Evolutionary conservation across 2,329 filamentous ascomycete species (phyloP).

Genomic region (Aureobasidium melanogenum): DNA sequence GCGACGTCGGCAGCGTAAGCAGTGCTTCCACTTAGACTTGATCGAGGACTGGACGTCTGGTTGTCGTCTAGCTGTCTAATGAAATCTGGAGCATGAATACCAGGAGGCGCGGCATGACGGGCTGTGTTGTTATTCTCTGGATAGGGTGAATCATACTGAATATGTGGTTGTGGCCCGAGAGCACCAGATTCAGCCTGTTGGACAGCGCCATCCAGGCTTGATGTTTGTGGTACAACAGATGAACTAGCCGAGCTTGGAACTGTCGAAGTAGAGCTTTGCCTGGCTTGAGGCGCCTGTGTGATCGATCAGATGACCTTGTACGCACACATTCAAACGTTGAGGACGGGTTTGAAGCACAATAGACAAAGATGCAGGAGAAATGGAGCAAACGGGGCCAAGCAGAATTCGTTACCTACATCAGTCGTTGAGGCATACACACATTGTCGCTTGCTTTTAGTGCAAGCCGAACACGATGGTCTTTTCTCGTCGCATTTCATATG

Average conservation of each 20-base stretch:
- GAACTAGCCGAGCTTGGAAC: neutral
- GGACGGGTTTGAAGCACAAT: neutral
- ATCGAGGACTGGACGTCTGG: conserved; percentile 13
- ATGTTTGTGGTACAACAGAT: neutral
- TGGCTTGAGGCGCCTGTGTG: neutral
- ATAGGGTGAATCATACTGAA: neutral
- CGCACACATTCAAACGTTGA: neutral
- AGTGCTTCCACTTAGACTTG: conserved; percentile 19
- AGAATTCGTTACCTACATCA: neutral
- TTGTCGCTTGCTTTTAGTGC: conserved; percentile 30
- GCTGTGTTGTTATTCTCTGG: neutral
- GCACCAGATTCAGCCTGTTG: neutral
- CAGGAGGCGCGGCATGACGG: neutral
- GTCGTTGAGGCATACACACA: conserved; percentile 26
- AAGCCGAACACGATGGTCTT: conserved; percentile 32
- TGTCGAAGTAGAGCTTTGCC: neutral
- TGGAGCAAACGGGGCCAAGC: neutral
- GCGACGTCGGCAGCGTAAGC: conserved; percentile 34
- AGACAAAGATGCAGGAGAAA: neutral
- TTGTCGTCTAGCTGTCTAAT: neutral
- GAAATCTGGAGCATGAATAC: neutral
- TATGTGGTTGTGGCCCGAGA: neutral
- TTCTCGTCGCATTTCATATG: conserved; percentile 41
- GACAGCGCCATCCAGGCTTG: neutral
- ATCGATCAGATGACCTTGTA: neutral